phyloP scores from a whole-genome alignment of 2,329 filamentous ascomycete species.

The Aspergillus jensenii region DNA sequence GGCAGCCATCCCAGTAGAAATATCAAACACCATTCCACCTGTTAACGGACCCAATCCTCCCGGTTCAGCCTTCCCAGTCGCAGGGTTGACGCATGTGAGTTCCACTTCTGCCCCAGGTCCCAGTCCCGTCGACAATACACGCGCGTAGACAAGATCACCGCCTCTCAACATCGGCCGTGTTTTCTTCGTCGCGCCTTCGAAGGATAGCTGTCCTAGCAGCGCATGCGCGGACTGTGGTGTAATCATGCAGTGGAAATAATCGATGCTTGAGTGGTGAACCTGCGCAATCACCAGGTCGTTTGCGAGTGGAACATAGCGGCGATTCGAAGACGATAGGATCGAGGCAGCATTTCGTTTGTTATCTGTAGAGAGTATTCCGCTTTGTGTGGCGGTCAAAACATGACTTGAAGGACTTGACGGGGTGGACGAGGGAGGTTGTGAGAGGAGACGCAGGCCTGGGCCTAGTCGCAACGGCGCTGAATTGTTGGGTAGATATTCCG shows the following conservation, averaged over 20 bases:
- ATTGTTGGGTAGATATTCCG: conserved; percentile 65
- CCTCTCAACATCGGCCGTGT: conserved; percentile 74
- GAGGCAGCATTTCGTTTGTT: conserved; percentile 40
- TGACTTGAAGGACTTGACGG: conserved; percentile 51
- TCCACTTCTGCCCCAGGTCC: conserved; percentile 85
- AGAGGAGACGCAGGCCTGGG: conserved; percentile 78
- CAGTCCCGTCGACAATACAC: conserved; percentile 73
- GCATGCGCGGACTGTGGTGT: conserved; percentile 64
- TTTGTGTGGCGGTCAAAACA: conserved; percentile 34
- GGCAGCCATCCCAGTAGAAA: conserved; percentile 80
- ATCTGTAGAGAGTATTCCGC: conserved; percentile 39
- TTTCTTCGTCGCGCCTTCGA: conserved; percentile 90
- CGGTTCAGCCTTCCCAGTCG: conserved; percentile 82
- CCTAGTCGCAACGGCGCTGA: conserved; percentile 73
- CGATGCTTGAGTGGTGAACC: conserved; percentile 70
- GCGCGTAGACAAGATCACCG: conserved; percentile 84
- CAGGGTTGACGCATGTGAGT: conserved; percentile 81
- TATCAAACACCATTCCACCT: conserved; percentile 81
- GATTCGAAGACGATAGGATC: conserved; percentile 37
- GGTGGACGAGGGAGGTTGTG: conserved; percentile 66
- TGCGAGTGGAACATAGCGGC: conserved; percentile 73
- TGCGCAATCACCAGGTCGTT: conserved; percentile 88
- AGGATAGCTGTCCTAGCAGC: conserved; percentile 81
- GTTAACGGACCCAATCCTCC: conserved; percentile 82
- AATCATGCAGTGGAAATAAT: conserved; percentile 77